Base-by-base conservation (phyloP, 83 land plant genomes). In the Picea abies region DNA sequence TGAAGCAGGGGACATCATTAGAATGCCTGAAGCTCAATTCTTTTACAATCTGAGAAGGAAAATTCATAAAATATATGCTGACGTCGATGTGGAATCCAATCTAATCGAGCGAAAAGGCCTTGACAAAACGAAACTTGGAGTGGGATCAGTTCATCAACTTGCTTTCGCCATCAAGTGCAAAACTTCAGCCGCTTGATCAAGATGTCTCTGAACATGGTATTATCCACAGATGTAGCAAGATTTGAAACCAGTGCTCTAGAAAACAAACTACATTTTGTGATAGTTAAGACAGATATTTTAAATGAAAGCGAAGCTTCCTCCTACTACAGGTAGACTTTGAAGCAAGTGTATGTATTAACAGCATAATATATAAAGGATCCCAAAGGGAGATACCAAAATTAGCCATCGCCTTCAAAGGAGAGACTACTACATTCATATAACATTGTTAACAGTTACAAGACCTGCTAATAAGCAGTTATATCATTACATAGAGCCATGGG, bases 351-450 rank as follows among this genome's bases (percentile, higher is more conserved):
- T 73, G 11, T 44, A n/a, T 73, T 73, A 44, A 73, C 47, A 73
- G 16, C 77, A 12, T 10, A 47, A 47, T 73, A 14, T 41, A n/a
- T 73, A 22, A 22, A 1, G 4, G 44, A 73, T 44, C 22, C 58
- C n/a, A 3, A n/a, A 22, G 58, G 58, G 14, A 73, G 47, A 44
- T 44, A 44, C 26, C 44, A 73, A 73, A 47, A n/a, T 39, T 44
- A 14, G 39, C 47, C 47, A 22, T 44, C 41, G 5, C 77, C 77
- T 73, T 47, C 3, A 44, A 8, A 44, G 26, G 22, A 10, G 58
- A 73, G 26, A 12, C 6, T 73, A 47, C 8, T 17, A 44, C 52
- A 44, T 44, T 44, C 91, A 89, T 3, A 56, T 56, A 56, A 56
- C 58, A 56, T 56, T 56, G 3, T 56, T 56, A 56, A 56, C 15